A percentile compares a stretch with the other conserved stretches of the same genome.
Evolutionary conservation across 2,329 filamentous ascomycete species (phyloP).

Genomic region (Alternaria incomplexa): DNA sequence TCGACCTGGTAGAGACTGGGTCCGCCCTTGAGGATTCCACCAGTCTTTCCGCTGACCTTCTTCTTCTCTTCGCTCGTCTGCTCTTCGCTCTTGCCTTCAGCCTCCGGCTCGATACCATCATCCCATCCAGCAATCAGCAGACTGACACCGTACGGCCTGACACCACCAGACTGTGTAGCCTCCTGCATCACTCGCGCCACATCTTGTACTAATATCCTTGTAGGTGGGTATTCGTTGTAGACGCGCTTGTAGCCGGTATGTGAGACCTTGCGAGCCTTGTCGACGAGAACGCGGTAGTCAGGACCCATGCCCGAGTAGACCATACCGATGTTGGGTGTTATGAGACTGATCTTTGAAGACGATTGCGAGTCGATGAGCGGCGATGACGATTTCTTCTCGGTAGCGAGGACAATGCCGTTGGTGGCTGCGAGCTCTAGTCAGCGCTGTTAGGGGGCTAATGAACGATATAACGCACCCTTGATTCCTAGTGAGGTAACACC

Average conservation of each 20-base stretch:
- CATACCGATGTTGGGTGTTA: conserved; percentile 99
- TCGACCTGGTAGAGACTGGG: conserved; percentile 99
- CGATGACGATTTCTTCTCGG: conserved; percentile 99
- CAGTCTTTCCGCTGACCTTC: conserved; percentile 85
- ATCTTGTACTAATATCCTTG: conserved; percentile 97
- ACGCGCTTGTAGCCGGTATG: conserved; percentile 99
- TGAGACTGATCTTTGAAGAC: conserved; percentile 94
- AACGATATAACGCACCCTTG: conserved; percentile 70
- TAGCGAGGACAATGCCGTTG: conserved; percentile 97
- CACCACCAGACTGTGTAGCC: conserved; percentile 96
- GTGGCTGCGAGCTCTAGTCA: conserved; percentile 68
- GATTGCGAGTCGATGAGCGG: conserved; percentile 95
- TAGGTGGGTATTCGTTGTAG: conserved; percentile 99
- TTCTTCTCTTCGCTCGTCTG: conserved; percentile 66
- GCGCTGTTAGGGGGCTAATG: not conserved
- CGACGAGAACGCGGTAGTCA: conserved; percentile 95
- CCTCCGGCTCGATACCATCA: conserved; percentile 90
- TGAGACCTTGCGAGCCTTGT: conserved; percentile 97
- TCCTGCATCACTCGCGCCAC: conserved; percentile 98
- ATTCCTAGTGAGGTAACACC: conserved; percentile 98
- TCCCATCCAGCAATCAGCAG: conserved; percentile 97
- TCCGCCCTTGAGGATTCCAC: conserved; percentile 92
- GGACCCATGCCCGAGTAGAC: conserved; percentile 99
- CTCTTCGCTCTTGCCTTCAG: conserved; percentile 64
- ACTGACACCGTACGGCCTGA: conserved; percentile 94